phyloP scores from a whole-genome alignment of 2,329 filamentous ascomycete species.

The Monilinia laxa region DNA sequence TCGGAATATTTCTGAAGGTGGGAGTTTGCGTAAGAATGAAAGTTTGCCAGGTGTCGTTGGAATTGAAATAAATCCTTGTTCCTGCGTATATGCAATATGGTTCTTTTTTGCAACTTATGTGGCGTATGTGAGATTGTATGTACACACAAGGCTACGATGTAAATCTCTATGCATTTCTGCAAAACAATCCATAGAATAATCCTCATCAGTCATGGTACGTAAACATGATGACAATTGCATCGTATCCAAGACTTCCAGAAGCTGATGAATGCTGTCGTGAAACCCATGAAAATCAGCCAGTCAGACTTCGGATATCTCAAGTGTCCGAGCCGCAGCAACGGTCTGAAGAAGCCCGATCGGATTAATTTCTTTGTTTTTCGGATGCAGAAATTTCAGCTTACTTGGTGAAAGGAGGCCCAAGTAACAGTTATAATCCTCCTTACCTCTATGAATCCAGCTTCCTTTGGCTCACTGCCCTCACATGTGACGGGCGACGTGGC shows the following conservation, averaged over 20 bases:
- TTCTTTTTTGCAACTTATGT: background rate
- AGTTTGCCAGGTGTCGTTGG: background rate
- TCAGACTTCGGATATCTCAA: background rate
- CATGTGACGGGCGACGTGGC: conserved; percentile 3
- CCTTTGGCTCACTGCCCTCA: background rate
- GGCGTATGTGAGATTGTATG: background rate
- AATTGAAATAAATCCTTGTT: conserved; percentile 1
- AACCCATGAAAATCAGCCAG: conserved; percentile 1
- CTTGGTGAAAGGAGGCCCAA: background rate
- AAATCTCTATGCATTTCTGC: conserved; percentile 6
- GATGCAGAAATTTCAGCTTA: conserved; percentile 5
- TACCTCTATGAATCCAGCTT: background rate
- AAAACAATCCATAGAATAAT: background rate
- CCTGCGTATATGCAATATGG: conserved; percentile 1
- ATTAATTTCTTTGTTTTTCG: background rate
- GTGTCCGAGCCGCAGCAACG: background rate
- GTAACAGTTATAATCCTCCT: background rate
- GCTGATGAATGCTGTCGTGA: conserved; percentile 11
- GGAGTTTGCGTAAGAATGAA: background rate
- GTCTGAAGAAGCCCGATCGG: background rate
- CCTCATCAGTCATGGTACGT: background rate
- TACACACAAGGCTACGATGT: background rate
- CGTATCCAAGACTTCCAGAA: conserved; percentile 17
- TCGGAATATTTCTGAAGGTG: background rate
- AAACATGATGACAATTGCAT: background rate